phyloP scores from a whole-genome alignment of 345 rosid genomes.

The Rhizophora apiculata region DNA sequence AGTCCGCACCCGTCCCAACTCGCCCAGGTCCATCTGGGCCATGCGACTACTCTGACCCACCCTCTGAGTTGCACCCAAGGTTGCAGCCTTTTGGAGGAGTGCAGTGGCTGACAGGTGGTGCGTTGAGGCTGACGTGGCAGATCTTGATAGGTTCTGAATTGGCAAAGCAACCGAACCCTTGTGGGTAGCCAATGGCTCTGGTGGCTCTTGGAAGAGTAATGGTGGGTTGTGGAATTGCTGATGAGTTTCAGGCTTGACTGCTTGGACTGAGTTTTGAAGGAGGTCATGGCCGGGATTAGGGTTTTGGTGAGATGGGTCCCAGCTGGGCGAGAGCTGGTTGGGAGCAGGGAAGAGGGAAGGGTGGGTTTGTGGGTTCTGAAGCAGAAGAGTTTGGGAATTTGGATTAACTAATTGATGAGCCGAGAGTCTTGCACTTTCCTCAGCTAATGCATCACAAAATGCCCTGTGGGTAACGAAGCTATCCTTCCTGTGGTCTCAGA shows the following conservation, averaged over 20 bases:
- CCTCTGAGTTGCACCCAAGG: constrained; percentile 43
- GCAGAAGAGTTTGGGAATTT: constrained; percentile 16
- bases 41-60: constrained; percentile 27
- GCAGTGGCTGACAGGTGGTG: constrained; percentile 81
- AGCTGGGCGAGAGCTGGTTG: constrained; percentile 27
- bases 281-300: constrained; percentile 22
- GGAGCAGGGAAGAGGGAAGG: constrained; percentile 30
- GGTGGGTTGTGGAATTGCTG: constrained; percentile 30
- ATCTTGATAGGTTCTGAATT: constrained; percentile 33
- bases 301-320: constrained; percentile 40
- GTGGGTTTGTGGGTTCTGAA: constrained; percentile 21
- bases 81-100: constrained; percentile 85
- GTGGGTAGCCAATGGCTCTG: constrained; percentile 8
- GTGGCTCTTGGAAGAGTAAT: constrained; percentile 26
- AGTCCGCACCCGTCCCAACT: constrained; percentile 9
- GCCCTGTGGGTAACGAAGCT: constrained; percentile 95
- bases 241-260: constrained; percentile 38
- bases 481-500: constrained; percentile 60
- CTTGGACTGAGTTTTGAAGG: constrained; percentile 17
- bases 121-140: constrained; percentile 26
- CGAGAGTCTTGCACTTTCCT: constrained; percentile 77
- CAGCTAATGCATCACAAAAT: constrained; percentile 89
- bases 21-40: constrained; percentile 35
- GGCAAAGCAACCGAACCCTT: constrained; percentile 27
- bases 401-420: constrained; percentile 39